Evolutionary conservation across 441 rosid genomes (phyloP).

Genomic region (Corymbia citriodora): DNA sequence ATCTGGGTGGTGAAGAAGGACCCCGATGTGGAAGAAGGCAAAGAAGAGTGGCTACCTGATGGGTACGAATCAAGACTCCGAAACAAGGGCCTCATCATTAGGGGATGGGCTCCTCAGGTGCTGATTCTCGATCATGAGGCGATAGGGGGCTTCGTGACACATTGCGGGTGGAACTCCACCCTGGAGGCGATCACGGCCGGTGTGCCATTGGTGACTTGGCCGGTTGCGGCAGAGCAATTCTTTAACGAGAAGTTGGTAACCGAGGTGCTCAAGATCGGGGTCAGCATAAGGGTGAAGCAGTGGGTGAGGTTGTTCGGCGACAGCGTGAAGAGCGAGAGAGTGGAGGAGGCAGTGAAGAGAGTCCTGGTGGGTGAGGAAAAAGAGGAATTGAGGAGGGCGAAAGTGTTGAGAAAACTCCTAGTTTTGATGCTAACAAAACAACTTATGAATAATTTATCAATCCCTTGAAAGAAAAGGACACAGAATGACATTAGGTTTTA

Average conservation of each 20-base stretch:
- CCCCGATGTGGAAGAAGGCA: background rate
- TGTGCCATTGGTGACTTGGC: conserved; percentile 13
- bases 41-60: conserved; percentile 7
- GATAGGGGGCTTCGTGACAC: conserved; percentile 1
- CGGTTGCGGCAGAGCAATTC: conserved; percentile 8
- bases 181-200: background rate
- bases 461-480: too few relatives aligned
- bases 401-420: background rate
- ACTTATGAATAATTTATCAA: too few relatives aligned
- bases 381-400: background rate
- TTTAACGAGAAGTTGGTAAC: conserved; percentile 9
- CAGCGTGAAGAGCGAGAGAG: background rate
- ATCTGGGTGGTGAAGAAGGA: conserved; percentile 12
- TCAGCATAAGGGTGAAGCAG: background rate
- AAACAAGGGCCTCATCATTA: background rate
- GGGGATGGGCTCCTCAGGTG: conserved; percentile 14
- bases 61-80: background rate
- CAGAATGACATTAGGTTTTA: too few relatives aligned
- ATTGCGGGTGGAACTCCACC: conserved; percentile 9
- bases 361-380: background rate
- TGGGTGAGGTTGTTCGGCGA: background rate
- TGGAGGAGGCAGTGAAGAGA: conserved; percentile 2
- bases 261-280: background rate
- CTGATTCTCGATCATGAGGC: background rate
- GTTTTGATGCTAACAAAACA: too few relatives aligned